Evolutionary conservation across 768 basidiomycete genomes (phyloP), one percentile per base, ranked within the genome.

Genomic region (Mycena latifolia): DNA sequence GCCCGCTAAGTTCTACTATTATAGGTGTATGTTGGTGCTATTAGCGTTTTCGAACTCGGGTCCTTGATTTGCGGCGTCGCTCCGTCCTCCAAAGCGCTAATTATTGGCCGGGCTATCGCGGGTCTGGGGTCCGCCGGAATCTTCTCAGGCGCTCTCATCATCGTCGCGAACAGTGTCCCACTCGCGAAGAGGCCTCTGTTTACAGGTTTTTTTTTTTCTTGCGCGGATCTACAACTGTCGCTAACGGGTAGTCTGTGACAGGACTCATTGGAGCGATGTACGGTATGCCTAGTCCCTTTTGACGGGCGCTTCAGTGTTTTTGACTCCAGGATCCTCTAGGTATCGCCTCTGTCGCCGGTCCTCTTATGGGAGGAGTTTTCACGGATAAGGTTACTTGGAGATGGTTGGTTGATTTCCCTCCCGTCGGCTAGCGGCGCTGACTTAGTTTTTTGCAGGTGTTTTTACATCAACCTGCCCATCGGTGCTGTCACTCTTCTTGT

Each of bases 311-410:
- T 39, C 39, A 39, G 6, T 14, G 14, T 15, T 11, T 39, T 18
- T 15, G 15, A 18, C 18, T 18, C 11, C 18, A 11, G 7, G 18
- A 10, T n/a, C n/a, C n/a, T n/a, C n/a, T n/a, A 39, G 39, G 39
- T 14, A 43, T 43, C n/a, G 41, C 41, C 18, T n/a, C 20, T 2
- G 64, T 65, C 7, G 58, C 46, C 0, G 64, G 64, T 0, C 64
- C 64, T 2, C 50, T 65, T 17, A 4, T 65, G 17, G 64, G 64
- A 3, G 64, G 64, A 5, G 56, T 65, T 3, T 77, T 78, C 61
- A 74, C 75, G 10, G 71, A 75, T 53, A 66, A 74, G 39, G 51
- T 70, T 17, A 72, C 76, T 0, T 82, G 81, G 81, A 71, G 81
- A 53, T 83, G 81, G 81, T 80, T 29, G 5, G 39, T 45, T 25